Conservation (phyloP, 176 grass and related monocot species). For the Hyparrhenia diplandra region DNA sequence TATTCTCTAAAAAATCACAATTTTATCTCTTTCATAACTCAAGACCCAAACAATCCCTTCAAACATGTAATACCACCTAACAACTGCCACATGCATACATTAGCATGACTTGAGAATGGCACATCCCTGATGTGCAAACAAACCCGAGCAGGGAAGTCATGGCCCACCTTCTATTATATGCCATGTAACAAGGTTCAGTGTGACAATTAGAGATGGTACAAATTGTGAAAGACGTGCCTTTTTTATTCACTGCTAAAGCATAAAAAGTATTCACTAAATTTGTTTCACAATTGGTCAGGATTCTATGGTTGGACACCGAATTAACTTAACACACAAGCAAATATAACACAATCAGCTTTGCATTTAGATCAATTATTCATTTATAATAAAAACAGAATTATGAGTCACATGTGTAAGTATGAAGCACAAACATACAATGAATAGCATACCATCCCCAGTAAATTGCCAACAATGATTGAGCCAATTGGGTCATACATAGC, state of each 20-base stretch:
- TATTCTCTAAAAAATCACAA: background rate
- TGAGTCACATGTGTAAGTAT: background rate
- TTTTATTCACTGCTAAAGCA: constrained; percentile 15
- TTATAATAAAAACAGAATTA: constrained; percentile 10
- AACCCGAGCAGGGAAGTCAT: background rate
- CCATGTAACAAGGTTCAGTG: background rate
- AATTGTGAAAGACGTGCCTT: background rate
- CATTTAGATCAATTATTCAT: background rate
- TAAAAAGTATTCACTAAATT: background rate
- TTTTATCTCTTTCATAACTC: background rate
- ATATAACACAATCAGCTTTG: background rate
- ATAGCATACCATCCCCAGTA: constrained; percentile 82
- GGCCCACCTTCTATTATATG: background rate
- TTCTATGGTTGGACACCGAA: background rate
- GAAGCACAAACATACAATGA: constrained; percentile 12
- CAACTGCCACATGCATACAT: background rate
- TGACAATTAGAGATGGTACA: background rate
- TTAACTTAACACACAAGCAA: background rate
- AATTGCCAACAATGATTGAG: constrained; percentile 91
- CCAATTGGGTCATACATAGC: constrained; percentile 94
- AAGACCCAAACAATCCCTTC: background rate
- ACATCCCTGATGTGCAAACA: background rate
- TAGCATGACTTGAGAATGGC: background rate
- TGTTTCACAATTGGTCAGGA: background rate
- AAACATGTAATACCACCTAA: background rate